Percentiles rank a stretch among this genome's conserved stretches.
Evolutionary conservation across 768 basidiomycete species (phyloP).

Genomic region (Boletus insuetus): DNA sequence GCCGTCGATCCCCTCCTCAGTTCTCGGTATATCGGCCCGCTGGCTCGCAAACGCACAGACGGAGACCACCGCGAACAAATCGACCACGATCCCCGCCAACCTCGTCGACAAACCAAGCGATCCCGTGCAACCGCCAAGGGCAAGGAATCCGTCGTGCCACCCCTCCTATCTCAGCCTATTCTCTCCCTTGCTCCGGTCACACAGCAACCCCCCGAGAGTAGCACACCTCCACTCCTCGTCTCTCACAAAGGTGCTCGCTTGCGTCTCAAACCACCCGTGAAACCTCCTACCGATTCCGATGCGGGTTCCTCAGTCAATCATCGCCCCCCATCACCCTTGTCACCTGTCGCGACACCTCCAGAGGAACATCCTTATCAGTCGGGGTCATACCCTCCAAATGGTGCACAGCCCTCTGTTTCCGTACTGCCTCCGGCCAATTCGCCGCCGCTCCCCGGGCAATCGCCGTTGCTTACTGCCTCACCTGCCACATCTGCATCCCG

Average conservation of each 20-base stretch:
- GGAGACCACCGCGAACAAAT: conserved; percentile 40
- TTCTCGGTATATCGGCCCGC: conserved; percentile 46
- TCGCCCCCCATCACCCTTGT: conserved; percentile 30
- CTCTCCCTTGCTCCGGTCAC: conserved; percentile 26
- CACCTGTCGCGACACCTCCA: conserved; percentile 34
- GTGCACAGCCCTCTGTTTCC: conserved; percentile 17
- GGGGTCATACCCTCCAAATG: conserved; percentile 24
- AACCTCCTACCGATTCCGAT: conserved; percentile 25
- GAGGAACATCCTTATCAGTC: conserved; percentile 32
- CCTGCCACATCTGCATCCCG: conserved; percentile 22
- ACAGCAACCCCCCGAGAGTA: conserved; percentile 15
- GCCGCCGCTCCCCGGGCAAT: conserved; percentile 22
- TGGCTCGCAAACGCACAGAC: conserved; percentile 42
- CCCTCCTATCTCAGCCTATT: conserved; percentile 23
- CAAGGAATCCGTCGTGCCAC: conserved; percentile 33
- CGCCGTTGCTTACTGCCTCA: conserved; percentile 16
- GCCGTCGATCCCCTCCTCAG: conserved; percentile 42
- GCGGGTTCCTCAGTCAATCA: conserved; percentile 15
- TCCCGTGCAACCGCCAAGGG: conserved; percentile 36
- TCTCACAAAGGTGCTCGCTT: conserved; percentile 48
- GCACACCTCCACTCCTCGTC: conserved; percentile 36
- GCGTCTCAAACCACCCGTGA: conserved; percentile 47
- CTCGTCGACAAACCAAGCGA: conserved; percentile 34
- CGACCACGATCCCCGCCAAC: conserved; percentile 47
- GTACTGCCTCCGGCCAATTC: conserved; percentile 16